phyloP scores from a whole-genome alignment of 2,329 filamentous ascomycete genomes.

The Fusarium tjaetaba region DNA sequence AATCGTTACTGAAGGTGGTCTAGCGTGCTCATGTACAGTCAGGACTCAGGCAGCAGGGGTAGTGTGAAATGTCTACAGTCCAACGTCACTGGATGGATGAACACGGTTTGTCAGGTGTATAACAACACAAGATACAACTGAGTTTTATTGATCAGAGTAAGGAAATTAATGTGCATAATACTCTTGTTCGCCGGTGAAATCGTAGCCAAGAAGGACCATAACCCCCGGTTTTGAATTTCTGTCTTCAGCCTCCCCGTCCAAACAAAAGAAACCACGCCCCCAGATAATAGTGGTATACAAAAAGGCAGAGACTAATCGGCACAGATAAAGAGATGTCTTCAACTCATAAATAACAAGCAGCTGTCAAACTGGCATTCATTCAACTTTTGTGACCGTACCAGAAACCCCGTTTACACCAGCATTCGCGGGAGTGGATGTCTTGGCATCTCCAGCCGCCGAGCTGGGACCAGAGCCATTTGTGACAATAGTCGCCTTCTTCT shows the following conservation, averaged over 20 bases:
- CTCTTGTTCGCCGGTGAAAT: constrained; percentile 44
- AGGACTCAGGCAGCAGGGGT: background rate
- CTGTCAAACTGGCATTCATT: constrained; percentile 46
- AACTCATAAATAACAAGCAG: constrained; percentile 35
- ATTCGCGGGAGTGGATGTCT: constrained; percentile 59
- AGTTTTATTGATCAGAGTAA: constrained; percentile 33
- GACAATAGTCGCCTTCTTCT: constrained; percentile 66
- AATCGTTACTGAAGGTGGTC: background rate
- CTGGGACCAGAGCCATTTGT: constrained; percentile 58
- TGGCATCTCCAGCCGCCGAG: constrained; percentile 62
- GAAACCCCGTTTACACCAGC: constrained; percentile 58
- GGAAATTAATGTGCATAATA: constrained; percentile 36
- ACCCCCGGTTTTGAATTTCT: constrained; percentile 35
- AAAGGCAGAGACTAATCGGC: constrained; percentile 33
- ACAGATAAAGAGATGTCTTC: constrained; percentile 38
- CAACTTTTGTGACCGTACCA: constrained; percentile 57
- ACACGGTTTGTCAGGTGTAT: background rate
- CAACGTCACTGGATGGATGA: background rate
- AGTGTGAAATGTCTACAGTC: background rate
- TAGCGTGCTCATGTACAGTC: background rate
- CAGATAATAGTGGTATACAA: constrained; percentile 37
- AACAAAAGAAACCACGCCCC: constrained; percentile 37
- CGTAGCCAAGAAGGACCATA: constrained; percentile 46
- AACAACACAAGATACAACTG: background rate
- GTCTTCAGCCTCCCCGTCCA: constrained; percentile 27